Percentiles rank a stretch among this genome's conserved stretches.
Conservation (phyloP, 495 filamentous ascomycete species). For the Talaromyces stipitatus region DNA sequence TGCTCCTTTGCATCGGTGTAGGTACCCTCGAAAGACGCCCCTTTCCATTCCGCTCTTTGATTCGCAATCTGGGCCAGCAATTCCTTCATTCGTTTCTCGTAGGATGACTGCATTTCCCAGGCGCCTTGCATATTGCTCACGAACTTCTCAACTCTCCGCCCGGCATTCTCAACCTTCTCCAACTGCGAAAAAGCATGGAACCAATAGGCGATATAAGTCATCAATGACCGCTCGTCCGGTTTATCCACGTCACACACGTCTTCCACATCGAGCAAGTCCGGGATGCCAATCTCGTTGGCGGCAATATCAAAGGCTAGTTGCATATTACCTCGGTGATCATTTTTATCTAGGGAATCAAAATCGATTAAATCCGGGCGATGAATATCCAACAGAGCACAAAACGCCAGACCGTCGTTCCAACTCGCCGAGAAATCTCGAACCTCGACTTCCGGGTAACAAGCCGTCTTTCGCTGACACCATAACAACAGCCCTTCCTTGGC, state of each 20-base stretch:
- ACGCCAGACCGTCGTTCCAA: slow-evolving; percentile 96
- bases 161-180: slow-evolving; percentile 95
- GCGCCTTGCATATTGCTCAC: slow-evolving; percentile 98
- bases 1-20: slow-evolving; percentile 92
- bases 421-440: slow-evolving; percentile 88
- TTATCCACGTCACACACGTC: slow-evolving; percentile 95
- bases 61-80: slow-evolving; percentile 65
- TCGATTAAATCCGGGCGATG: slow-evolving; percentile 96
- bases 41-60: slow-evolving; percentile 68
- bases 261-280: slow-evolving; percentile 90
- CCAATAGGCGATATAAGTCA: slow-evolving; percentile 99
- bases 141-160: slow-evolving; percentile 94
- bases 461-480: slow-evolving; percentile 98
- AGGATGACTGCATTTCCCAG: slow-evolving; percentile 98
- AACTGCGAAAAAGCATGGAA: slow-evolving; percentile 99
- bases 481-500: slow-evolving; percentile 92
- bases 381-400: slow-evolving; percentile 93
- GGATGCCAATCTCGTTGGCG: slow-evolving; percentile 92
- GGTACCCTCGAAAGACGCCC: slow-evolving; percentile 76
- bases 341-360: slow-evolving; percentile 89
- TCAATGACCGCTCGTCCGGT: slow-evolving; percentile 91
- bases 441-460: slow-evolving; percentile 94
- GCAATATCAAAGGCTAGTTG: slow-evolving; percentile 95
- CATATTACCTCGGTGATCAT: slow-evolving; percentile 94
- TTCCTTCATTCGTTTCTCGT: slow-evolving; percentile 79